Evolutionary conservation across 257 asterid species (phyloP), one percentile per base, ranked within the genome.

Genomic region (Ballota nigra): DNA sequence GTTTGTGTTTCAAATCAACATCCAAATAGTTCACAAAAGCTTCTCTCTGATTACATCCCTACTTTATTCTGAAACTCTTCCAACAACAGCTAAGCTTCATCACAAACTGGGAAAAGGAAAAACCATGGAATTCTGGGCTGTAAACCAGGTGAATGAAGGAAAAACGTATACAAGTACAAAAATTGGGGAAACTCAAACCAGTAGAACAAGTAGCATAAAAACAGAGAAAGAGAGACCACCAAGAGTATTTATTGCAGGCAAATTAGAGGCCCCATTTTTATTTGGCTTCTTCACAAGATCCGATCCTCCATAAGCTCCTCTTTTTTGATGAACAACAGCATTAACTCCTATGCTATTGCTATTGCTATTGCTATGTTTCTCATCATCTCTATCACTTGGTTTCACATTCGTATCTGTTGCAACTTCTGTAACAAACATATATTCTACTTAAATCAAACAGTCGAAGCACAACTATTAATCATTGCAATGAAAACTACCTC

Each of bases 251-350:
- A 10, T 5, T 36, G 41, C 51, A 33, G 53, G 26, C 33, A 66
- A 70, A 58, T 19, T 6, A 34, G 13, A 12, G 15, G 70, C 76
- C 58, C 40, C 76, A 74, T 69, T 73, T 26, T 34, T 52, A 0
- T 36, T 0, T 22, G 80, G 69, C 66, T 73, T 66, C 76, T n/a
- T 70, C 1, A 8, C 0, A 23, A 66, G 33, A 70, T 70, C 71
- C 7, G 78, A 31, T 18, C 80, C 78, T 43, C 80, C 78, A 45
- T 18, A 8, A 70, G 62, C 65, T 19, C 82, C 78, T 70, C 66
- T 70, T 55, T 26, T 63, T 0, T 53, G 16, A 70, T 24, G 82
- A 52, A 65, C 45, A 38, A 65, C 82, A 1, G 3, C 60, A 20
- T 63, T 51, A 8, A 49, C 67, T 45, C 40, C 68, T 68, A 24